Base-by-base conservation (phyloP, 257 asterid species). In the Rauvolfia tetraphylla region DNA sequence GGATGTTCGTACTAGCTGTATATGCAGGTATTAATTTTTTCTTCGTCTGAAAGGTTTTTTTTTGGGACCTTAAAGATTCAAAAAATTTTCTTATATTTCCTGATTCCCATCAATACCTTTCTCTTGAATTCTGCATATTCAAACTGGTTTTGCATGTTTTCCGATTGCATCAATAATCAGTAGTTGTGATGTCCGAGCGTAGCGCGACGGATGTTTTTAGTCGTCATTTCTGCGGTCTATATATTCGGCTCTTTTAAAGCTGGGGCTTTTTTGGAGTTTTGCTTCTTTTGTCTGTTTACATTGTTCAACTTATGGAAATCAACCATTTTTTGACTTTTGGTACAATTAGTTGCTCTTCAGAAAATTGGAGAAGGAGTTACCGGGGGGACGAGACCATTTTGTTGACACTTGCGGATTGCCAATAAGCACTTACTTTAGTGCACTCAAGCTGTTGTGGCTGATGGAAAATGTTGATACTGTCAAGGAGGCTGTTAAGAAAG, bases 341-440 rank as follows among this genome's bases (percentile, higher is more conserved):
- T 25, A 69, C 44, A 57, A 83, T 65, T 59, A 48, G 76, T 74
- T 66, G 65, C 76, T 44, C 36, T 58, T 62, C 76, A 92, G 99
- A 65, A 95, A 88, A 80, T 75, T 95, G 83, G 99, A 95, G 89
- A 80, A 90, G 39, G 95, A 92, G 82, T 79, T 95, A 46, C 76
- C 96, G 1, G 97, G 97, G 2, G 99, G 99, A 12, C 81, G 93
- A 84, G 88, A 92, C 13, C 99, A 95, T 85, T 95, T 95, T 78
- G 92, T 82, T 18, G 96, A 90, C 79, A 76, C 90, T 23, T 86
- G 92, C 80, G 96, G 96, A 54, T 73, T 91, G 80, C 86, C 99
- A 1, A 90, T 95, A 70, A 95, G 99, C 87, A 92, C 98, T 67
- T 95, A 95, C 56, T 95, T 95, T 87, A 95, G 99, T 76, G 97